Base-by-base conservation (phyloP, 345 rosid species). In the Bruguiera gymnorhiza region DNA sequence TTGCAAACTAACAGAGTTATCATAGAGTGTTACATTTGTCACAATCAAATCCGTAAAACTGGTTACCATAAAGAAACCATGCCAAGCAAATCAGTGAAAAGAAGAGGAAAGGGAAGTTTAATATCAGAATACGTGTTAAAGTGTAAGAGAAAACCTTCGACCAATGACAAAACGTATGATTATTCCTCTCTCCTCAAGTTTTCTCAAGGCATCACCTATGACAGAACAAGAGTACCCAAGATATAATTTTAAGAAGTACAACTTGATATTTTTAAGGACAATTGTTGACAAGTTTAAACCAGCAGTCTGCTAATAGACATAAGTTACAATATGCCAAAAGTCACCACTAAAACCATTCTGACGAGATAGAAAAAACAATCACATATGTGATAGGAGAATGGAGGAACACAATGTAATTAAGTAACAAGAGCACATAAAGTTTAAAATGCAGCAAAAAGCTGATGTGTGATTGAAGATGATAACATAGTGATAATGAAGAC, bases 121-220 rank as follows among this genome's bases (percentile, higher is more conserved):
- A 21, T 43, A 43, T 39, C 60, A 23, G 24, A 65, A 54, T 36
- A 73, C 76, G 68, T 68, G 67, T 27, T 64, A 46, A 60, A 76
- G 82, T 51, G 8, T 26, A 79, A 52, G 53, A 53, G 46, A 65
- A 75, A 79, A 95, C 99, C 99, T 95, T 70, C 92, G 93, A 67
- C 99, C 98, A 86, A 95, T 82, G 70, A 95, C 93, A 81, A 92
- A 95, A 59, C 98, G 92, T 72, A 95, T 80, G 69, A 92, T 76
- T 56, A 95, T 75, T 77, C 98, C 99, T 82, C 96, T 90, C 75
- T 90, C 92, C 81, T 95, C 94, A 27, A 92, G 99, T 71, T 88
- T 87, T 70, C 56, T 86, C 39, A 95, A 82, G 15, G 93, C 91
- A 75, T 90, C 92, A 80, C 84, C 97, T 95, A 56, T 43, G 68